A percentile compares a stretch with the other conserved stretches of the same genome.
phyloP scores from a whole-genome alignment of 257 asterid genomes.

The Fraxinus excelsior region DNA sequence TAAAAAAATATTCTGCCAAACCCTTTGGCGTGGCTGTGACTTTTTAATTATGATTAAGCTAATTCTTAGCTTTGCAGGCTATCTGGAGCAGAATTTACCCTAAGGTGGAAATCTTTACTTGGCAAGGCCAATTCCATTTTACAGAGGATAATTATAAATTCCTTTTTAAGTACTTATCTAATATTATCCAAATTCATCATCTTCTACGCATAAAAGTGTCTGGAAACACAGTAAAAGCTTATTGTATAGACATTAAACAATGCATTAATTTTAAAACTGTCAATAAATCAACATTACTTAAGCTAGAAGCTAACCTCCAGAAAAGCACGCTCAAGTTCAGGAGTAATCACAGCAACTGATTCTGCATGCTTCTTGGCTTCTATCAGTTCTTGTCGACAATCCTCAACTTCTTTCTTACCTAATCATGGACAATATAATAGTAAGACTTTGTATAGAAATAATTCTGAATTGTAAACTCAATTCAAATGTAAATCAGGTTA shows the following conservation, averaged over 20 bases:
- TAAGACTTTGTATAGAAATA: slow-evolving; percentile 8
- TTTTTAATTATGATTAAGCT: neutral
- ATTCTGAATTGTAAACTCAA: neutral
- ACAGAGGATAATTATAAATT: neutral
- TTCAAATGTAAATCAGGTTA: neutral
- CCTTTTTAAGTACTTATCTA: neutral
- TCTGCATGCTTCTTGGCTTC: slow-evolving; percentile 73
- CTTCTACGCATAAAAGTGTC: slow-evolving; percentile 10
- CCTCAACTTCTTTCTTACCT: slow-evolving; percentile 56
- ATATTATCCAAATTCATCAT: slow-evolving; percentile 7
- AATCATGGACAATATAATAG: slow-evolving; percentile 24
- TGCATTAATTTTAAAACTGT: slow-evolving; percentile 12
- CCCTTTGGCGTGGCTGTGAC: neutral
- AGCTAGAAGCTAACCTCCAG: slow-evolving; percentile 61
- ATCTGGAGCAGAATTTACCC: neutral
- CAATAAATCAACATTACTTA: slow-evolving; percentile 15
- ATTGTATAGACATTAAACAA: neutral
- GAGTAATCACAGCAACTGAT: slow-evolving; percentile 65
- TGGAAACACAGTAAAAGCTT: slow-evolving; percentile 3
- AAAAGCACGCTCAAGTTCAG: slow-evolving; percentile 70
- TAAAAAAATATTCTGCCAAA: neutral
- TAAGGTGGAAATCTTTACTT: neutral
- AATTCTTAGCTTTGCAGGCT: neutral
- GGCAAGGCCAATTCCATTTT: neutral
- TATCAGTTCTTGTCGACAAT: slow-evolving; percentile 42